phyloP scores from a whole-genome alignment of 345 rosid species.

The Bretschneidera sinensis region DNA sequence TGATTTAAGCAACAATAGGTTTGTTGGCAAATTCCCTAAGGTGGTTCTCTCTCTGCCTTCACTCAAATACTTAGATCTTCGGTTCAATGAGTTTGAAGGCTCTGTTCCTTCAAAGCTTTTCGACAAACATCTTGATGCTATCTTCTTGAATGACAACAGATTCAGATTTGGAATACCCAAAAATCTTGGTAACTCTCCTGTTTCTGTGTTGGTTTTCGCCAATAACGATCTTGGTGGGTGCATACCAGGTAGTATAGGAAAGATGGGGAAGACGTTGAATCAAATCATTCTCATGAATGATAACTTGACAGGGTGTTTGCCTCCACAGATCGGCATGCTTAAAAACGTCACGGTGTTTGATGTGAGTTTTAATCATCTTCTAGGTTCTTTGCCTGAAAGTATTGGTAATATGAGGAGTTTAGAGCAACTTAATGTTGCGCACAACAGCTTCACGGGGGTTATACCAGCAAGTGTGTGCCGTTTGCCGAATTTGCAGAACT shows the following conservation, averaged over 20 bases:
- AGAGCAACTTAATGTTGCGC: conserved; percentile 63
- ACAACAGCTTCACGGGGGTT: conserved; percentile 53
- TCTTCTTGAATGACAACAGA: conserved; percentile 61
- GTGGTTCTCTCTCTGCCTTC: conserved; percentile 54
- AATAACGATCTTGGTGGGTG: conserved; percentile 81
- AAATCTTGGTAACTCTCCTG: conserved; percentile 73
- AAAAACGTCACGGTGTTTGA: conserved; percentile 55
- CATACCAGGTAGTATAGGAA: conserved; percentile 59
- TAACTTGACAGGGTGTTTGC: conserved; percentile 70
- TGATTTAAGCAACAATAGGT: conserved; percentile 71
- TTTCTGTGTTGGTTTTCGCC: conserved; percentile 63
- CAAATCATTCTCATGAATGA: conserved; percentile 67
- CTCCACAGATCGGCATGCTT: conserved; percentile 60
- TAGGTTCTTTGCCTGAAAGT: conserved; percentile 46
- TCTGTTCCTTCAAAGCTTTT: conserved; percentile 55
- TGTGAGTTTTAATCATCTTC: conserved; percentile 51
- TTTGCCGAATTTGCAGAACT: conserved; percentile 52
- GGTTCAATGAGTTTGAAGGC: conserved; percentile 78
- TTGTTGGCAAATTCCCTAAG: conserved; percentile 60
- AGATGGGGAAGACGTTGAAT: conserved; percentile 63
- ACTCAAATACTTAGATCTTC: conserved; percentile 62
- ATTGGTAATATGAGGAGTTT: conserved; percentile 60
- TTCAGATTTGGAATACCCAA: conserved; percentile 56
- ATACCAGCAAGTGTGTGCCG: conserved; percentile 52
- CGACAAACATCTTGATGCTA: conserved; percentile 52